Percentiles rank a stretch among this genome's conserved stretches.
Conservation (phyloP, 768 basidiomycete species). For the Pholiota microspora region DNA sequence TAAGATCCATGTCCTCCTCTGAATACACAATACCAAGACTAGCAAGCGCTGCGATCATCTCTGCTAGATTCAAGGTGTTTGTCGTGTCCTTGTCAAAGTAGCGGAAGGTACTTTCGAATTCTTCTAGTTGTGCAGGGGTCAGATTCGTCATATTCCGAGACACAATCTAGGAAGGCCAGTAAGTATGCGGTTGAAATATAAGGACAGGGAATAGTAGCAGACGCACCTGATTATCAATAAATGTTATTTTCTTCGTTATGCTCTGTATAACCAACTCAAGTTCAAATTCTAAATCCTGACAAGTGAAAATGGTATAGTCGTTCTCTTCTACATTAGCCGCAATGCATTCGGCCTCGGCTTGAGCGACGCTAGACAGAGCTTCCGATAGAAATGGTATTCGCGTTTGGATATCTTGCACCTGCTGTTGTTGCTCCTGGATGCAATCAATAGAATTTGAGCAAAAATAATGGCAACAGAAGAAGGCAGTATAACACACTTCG, state of each 20-base stretch:
- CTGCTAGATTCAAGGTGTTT: slow-evolving; percentile 80
- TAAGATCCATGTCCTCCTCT: slow-evolving; percentile 83
- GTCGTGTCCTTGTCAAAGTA: slow-evolving; percentile 95
- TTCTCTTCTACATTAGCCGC: slow-evolving; percentile 96
- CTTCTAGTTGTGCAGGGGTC: slow-evolving; percentile 93
- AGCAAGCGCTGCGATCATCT: slow-evolving; percentile 93
- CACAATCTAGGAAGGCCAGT: slow-evolving; percentile 61
- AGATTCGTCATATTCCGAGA: slow-evolving; percentile 92
- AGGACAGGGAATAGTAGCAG: neutral
- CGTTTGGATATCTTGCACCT: slow-evolving; percentile 61
- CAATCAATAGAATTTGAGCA: neutral
- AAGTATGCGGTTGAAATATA: neutral
- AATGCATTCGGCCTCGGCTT: slow-evolving; percentile 72
- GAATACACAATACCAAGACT: slow-evolving; percentile 93
- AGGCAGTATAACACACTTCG: slow-evolving; percentile 52
- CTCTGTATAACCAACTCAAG: slow-evolving; percentile 78
- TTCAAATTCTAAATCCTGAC: slow-evolving; percentile 89
- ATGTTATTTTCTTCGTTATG: slow-evolving; percentile 87
- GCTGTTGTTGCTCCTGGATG: slow-evolving; percentile 63
- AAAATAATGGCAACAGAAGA: neutral
- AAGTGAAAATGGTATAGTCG: slow-evolving; percentile 90
- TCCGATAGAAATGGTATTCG: slow-evolving; percentile 67
- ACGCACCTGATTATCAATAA: slow-evolving; percentile 92
- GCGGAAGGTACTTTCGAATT: slow-evolving; percentile 95
- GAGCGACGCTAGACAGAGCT: slow-evolving; percentile 50